phyloP scores from a whole-genome alignment of 768 basidiomycete genomes.

The Candolleomyces efflorescens region DNA sequence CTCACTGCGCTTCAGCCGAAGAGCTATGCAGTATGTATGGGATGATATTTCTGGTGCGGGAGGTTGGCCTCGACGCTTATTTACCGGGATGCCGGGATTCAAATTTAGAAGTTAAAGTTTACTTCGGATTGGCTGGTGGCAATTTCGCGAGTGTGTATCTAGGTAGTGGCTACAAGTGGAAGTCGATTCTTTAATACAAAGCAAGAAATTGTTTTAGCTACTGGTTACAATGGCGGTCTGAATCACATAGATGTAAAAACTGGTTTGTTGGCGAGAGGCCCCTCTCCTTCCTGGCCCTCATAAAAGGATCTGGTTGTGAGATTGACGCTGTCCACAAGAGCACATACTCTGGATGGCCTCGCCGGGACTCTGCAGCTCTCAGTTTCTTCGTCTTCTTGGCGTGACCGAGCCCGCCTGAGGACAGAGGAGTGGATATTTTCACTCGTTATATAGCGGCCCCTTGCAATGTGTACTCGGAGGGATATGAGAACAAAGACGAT shows the following conservation, averaged over 20 bases:
- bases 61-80: conserved; percentile 61
- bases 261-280: too few relatives aligned
- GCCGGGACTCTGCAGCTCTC: neutral
- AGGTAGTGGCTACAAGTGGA: too few relatives aligned
- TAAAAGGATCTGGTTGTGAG: neutral
- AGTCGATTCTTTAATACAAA: too few relatives aligned
- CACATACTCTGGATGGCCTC: neutral
- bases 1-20: too few relatives aligned
- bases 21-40: conserved; percentile 68
- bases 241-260: too few relatives aligned
- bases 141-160: neutral
- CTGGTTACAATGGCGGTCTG: too few relatives aligned
- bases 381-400: neutral
- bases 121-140: conserved; percentile 51
- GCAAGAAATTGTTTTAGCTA: too few relatives aligned
- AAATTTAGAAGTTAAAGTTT: conserved; percentile 48
- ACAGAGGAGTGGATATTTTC: neutral
- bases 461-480: neutral
- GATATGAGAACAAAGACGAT: conserved; percentile 2
- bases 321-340: too few relatives aligned
- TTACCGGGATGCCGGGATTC: conserved; percentile 81
- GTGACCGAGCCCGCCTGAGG: neutral
- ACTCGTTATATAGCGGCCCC: neutral
- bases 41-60: conserved; percentile 58
- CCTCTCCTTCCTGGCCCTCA: neutral